Conservation (phyloP, 257 asterid genomes). For the Solanum stenotomum region DNA sequence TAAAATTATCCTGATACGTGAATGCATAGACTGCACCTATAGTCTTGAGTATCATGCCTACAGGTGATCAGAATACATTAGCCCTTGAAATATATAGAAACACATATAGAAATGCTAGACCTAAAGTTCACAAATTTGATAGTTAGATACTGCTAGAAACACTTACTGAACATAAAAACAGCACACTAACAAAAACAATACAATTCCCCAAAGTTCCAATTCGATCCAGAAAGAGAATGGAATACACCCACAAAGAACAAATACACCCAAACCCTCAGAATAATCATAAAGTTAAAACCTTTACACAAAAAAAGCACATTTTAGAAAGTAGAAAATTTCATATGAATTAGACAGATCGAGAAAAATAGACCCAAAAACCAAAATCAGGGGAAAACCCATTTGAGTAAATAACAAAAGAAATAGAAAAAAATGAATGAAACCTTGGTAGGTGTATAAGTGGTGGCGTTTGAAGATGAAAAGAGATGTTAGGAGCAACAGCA, state of each 20-base stretch:
- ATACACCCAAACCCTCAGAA: neutral
- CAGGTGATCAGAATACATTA: neutral
- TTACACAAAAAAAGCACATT: neutral
- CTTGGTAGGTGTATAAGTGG: constrained; percentile 32
- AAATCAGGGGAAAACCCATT: neutral
- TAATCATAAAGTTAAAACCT: neutral
- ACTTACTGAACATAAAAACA: neutral
- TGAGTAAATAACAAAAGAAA: neutral
- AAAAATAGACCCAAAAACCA: neutral
- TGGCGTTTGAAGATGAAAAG: constrained; percentile 37
- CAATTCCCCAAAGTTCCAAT: neutral
- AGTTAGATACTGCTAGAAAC: neutral
- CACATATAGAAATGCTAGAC: neutral
- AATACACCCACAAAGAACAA: neutral
- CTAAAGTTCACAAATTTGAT: neutral
- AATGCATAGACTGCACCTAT: neutral
- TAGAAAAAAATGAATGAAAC: constrained; percentile 14
- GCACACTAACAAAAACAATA: neutral
- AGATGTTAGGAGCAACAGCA: constrained; percentile 39
- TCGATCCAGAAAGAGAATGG: neutral
- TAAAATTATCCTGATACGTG: neutral
- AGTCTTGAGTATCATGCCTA: neutral
- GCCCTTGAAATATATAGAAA: neutral
- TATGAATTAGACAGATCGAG: neutral
- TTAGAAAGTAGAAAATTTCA: neutral